These are phyloP conservation scores for Whalleya microplaca DNA, from an alignment of 2,329 filamentous ascomycete genomes.

Conservation along the genomic window DNA sequence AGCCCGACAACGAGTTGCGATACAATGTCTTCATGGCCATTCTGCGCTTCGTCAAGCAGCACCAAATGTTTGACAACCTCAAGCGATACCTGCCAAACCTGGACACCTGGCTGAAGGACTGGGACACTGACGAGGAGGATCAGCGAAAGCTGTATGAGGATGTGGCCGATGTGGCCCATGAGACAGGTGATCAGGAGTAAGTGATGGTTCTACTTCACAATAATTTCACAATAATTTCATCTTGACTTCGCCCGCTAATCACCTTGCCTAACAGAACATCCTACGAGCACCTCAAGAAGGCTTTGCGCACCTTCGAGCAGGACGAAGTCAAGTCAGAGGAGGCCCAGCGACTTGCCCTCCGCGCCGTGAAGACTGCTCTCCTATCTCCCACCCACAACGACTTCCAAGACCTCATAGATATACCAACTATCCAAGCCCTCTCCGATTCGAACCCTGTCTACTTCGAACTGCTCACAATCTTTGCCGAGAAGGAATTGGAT, in stretches of 20 bases:
- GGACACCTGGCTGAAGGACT: constrained; percentile 78
- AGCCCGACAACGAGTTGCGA: constrained; percentile 74
- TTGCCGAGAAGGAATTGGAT: constrained; percentile 90
- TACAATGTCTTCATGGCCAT: constrained; percentile 92
- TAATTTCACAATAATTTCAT: background rate
- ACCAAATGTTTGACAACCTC: constrained; percentile 80
- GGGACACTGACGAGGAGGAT: constrained; percentile 82
- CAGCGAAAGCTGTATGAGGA: constrained; percentile 83
- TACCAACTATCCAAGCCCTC: constrained; percentile 84
- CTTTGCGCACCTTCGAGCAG: constrained; percentile 63
- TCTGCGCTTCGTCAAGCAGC: constrained; percentile 76
- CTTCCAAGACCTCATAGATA: constrained; percentile 80
- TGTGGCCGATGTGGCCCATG: constrained; percentile 78
- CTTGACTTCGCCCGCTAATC: constrained; percentile 5
- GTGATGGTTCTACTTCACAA: too few relatives aligned
- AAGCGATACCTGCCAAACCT: constrained; percentile 83
- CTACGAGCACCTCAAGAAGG: constrained; percentile 70
- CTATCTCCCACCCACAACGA: constrained; percentile 62
- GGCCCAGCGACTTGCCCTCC: constrained; percentile 62
- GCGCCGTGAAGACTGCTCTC: constrained; percentile 58
- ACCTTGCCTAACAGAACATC: constrained; percentile 49
- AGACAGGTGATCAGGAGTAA: constrained; percentile 76
- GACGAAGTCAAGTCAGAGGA: constrained; percentile 61
- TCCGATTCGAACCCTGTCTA: constrained; percentile 82
- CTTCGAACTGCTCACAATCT: constrained; percentile 93